Conservation (phyloP, 306 rosid species). For the Alnus glutinosa region DNA sequence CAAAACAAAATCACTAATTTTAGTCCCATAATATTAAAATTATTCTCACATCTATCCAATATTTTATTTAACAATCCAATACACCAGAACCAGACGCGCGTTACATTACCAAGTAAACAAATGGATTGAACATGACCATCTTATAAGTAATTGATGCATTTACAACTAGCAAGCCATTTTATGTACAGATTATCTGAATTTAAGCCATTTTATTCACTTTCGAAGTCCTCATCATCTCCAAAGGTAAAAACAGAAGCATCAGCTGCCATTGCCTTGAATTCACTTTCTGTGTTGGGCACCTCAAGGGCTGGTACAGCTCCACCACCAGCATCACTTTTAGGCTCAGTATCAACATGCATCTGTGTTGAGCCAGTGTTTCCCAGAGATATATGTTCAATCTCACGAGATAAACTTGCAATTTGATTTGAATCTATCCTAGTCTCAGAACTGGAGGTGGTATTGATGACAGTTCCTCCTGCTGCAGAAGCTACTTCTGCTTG, state of each 20-base stretch:
- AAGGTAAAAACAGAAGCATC: conserved; percentile 96
- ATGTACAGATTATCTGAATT: conserved; percentile 57
- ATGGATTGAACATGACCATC: conserved; percentile 31
- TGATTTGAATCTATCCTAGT: conserved; percentile 43
- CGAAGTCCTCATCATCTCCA: conserved; percentile 95
- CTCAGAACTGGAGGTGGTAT: conserved; percentile 44
- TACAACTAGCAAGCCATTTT: conserved; percentile 39
- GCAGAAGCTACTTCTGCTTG: conserved; percentile 48
- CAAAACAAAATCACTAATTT: not conserved
- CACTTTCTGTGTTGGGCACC: conserved; percentile 67
- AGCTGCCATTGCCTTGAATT: conserved; percentile 98
- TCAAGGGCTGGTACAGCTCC: conserved; percentile 42
- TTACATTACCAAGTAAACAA: conserved; percentile 41
- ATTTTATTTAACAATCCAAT: conserved; percentile 19
- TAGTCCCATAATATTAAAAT: not conserved
- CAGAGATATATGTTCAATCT: conserved; percentile 67
- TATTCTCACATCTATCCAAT: conserved; percentile 5
- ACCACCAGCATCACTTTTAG: conserved; percentile 43
- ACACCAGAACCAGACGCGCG: conserved; percentile 16
- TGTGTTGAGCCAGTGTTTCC: conserved; percentile 45
- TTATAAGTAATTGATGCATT: conserved; percentile 17
- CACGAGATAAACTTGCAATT: conserved; percentile 52
- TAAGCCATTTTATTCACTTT: conserved; percentile 62
- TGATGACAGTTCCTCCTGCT: conserved; percentile 40
- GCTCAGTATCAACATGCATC: conserved; percentile 37